Evolutionary conservation across 495 filamentous ascomycete species (phyloP).

Genomic region (Coniosporium apollinis): DNA sequence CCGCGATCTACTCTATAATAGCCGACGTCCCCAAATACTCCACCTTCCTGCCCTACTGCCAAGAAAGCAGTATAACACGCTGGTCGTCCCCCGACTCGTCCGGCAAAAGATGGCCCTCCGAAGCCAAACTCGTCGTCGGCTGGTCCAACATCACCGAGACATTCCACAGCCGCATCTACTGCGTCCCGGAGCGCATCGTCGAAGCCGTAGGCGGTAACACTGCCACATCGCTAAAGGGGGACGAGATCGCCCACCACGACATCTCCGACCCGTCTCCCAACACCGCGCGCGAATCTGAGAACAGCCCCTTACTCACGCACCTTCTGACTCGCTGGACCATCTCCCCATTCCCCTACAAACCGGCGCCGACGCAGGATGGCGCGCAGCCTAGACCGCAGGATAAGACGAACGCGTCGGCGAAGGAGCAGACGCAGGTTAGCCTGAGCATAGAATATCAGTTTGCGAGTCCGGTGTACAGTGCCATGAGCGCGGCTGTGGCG

Average conservation of each 20-base stretch:
- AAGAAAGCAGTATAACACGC: slow-evolving; percentile 49
- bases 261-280: background rate
- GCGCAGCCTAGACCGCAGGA: slow-evolving; percentile 9
- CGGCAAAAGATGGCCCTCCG: slow-evolving; percentile 42
- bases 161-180: slow-evolving; percentile 62
- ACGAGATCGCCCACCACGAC: slow-evolving; percentile 25
- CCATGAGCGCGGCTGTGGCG: slow-evolving; percentile 60
- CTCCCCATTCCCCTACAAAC: slow-evolving; percentile 27
- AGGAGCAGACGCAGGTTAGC: slow-evolving; percentile 48
- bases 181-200: slow-evolving; percentile 47
- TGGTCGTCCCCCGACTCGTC: slow-evolving; percentile 30
- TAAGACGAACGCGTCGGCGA: slow-evolving; percentile 11
- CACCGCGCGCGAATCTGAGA: slow-evolving; percentile 13
- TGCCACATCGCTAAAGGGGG: slow-evolving; percentile 22
- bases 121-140: slow-evolving; percentile 66
- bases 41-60: slow-evolving; percentile 75
- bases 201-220: slow-evolving; percentile 61
- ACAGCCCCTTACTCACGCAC: slow-evolving; percentile 50
- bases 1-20: slow-evolving; percentile 61
- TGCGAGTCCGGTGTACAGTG: slow-evolving; percentile 65
- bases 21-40: slow-evolving; percentile 69
- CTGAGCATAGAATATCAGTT: slow-evolving; percentile 69
- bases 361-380: slow-evolving; percentile 15
- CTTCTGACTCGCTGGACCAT: slow-evolving; percentile 66
- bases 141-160: slow-evolving; percentile 68